These are phyloP conservation scores for Candida gigantensis DNA, from an alignment of 1,139 yeast species.

Conservation along the genomic window DNA sequence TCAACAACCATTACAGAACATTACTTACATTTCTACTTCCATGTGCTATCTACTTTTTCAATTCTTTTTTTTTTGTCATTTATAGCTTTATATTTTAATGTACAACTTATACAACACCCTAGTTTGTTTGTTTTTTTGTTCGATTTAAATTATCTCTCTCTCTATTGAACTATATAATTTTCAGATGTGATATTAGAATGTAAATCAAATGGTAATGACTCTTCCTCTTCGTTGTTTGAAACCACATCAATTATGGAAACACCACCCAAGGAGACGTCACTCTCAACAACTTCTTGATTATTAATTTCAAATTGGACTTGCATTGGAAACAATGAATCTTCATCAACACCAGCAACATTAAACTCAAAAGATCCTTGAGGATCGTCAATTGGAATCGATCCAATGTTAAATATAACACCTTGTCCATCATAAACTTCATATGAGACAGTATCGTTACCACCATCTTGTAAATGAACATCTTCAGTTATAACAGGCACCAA, in stretches of 20 bases:
- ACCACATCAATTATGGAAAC: conserved; percentile 47
- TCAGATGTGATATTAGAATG: conserved; percentile 64
- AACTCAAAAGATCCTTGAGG: conserved; percentile 81
- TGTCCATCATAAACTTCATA: conserved; percentile 55
- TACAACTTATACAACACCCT: no score
- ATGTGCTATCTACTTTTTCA: neutral
- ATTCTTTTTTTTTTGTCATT: conserved; percentile 1
- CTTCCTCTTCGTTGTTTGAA: conserved; percentile 37
- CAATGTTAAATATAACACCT: conserved; percentile 61
- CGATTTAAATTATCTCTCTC: neutral
- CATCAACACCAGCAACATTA: conserved; percentile 65
- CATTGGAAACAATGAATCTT: conserved; percentile 90
- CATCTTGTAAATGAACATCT: conserved; percentile 59
- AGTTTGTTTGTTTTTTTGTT: neutral
- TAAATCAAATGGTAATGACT: conserved; percentile 72
- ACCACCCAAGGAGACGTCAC: conserved; percentile 43
- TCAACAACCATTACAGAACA: conserved; percentile 3
- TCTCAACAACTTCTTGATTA: conserved; percentile 37
- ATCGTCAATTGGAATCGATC: conserved; percentile 48
- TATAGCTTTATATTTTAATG: neutral
- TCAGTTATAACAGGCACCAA: conserved; percentile 64
- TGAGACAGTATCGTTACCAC: conserved; percentile 39
- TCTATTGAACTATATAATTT: conserved; percentile 56
- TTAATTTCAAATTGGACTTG: conserved; percentile 52
- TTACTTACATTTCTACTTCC: neutral